These are phyloP conservation scores for Aristolochia contorta DNA, from an alignment of 164 flowering plant species.

Conservation along the genomic window DNA sequence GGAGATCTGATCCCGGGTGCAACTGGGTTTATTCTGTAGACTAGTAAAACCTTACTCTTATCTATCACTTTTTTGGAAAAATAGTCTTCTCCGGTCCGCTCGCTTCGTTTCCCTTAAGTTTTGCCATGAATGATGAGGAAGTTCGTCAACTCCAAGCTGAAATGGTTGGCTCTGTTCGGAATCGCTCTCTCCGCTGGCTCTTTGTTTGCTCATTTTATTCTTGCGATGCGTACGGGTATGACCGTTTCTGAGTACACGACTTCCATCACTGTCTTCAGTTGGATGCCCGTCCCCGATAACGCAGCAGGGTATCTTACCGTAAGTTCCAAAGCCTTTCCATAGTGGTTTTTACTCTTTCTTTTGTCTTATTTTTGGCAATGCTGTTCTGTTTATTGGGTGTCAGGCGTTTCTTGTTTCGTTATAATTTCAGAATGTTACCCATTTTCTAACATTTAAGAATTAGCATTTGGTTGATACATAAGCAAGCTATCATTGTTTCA, in stretches of 20 bases:
- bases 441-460: too few species aligned
- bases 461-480: too few species aligned
- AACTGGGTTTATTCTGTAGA: background rate
- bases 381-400: background rate
- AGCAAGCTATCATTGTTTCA: too few species aligned
- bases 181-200: constrained; percentile 66
- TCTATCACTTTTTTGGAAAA: background rate
- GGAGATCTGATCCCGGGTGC: background rate
- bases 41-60: too few species aligned
- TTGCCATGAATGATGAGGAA: constrained; percentile 10
- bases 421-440: too few species aligned
- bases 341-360: background rate
- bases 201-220: constrained; percentile 63
- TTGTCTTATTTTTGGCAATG: background rate
- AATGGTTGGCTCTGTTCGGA: constrained; percentile 72
- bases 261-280: constrained; percentile 66
- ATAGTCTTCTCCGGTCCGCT: background rate
- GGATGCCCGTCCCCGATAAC: constrained; percentile 66
- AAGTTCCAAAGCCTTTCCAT: constrained; percentile 23
- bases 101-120: background rate
- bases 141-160: constrained; percentile 59
- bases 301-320: constrained; percentile 43
- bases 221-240: constrained; percentile 58
- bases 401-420: background rate
- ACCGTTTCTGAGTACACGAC: constrained; percentile 43